Evolutionary conservation across 208 protist species (phyloP), one percentile per base, ranked within the genome.

Genomic region (Leishmania arabica): DNA sequence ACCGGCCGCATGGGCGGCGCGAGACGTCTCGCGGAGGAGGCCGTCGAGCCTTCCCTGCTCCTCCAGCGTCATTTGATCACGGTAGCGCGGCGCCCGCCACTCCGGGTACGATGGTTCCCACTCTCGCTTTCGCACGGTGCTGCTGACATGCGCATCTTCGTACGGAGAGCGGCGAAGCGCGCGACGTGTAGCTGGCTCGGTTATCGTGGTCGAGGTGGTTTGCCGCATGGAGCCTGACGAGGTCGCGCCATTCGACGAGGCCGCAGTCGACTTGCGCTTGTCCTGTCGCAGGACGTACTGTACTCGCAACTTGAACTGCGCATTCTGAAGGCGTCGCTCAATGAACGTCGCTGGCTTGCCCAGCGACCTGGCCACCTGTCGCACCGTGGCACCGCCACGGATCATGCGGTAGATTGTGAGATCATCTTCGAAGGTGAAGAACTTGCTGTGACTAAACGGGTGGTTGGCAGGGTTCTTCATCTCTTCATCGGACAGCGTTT

Each of bases 371-470:
- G 86, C 91, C 8, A 95, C 92, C 83, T 97, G 93, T 47, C 80
- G 81, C 17, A 96, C 89, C 0, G 94, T 95, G 2, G 94, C 94
- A 34, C 94, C 94, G 21, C 92, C 89, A 74, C 93, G 90, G n/a
- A 97, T 90, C 94, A 95, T 95, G 71, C 88, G 83, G 75, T 96
- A 97, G 75, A 97, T 95, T 19, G 83, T 81, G 31, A 88, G 80
- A 78, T 97, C 94, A 7, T 97, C 94, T 27, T 97, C 92, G 54
- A 96, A 95, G 40, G 84, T 91, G 80, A 96, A 97, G 85, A 96
- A 96, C 81, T 89, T 92, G 84, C 90, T 96, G 89, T 96, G 91
- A 70, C 90, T 96, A 66, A 95, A 95, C 0, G 94, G 94, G 90
- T 97, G 94, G 82, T 97, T 96, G 7, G 90, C 93, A 45, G 94